Conservation (phyloP, 2,329 filamentous ascomycete genomes). For the Penicillium paneum region DNA sequence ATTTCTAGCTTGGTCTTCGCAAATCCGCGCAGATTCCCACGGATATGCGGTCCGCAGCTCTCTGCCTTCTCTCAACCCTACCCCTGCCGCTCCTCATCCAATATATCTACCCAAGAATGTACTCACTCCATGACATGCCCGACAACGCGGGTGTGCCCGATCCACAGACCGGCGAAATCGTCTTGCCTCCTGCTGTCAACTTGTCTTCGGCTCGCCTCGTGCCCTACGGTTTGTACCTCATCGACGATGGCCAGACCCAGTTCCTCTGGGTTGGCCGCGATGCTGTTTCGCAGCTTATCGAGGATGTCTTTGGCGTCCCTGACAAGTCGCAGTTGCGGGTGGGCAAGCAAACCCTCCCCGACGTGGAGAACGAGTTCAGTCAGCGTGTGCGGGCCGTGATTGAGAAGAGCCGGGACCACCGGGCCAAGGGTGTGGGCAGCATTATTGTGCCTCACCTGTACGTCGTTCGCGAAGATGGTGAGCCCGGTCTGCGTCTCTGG, state of each 20-base stretch:
- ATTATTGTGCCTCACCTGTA: conserved; percentile 92
- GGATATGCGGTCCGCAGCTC: conserved; percentile 86
- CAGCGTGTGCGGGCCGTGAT: conserved; percentile 87
- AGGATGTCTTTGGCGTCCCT: conserved; percentile 84
- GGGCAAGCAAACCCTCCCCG: conserved; percentile 81
- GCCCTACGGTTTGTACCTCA: conserved; percentile 87
- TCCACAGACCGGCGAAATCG: conserved; percentile 79
- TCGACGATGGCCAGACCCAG: conserved; percentile 95
- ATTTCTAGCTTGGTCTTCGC: conserved; percentile 65
- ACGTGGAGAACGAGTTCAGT: conserved; percentile 94
- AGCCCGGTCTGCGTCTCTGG: conserved; percentile 93
- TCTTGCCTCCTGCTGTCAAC: conserved; percentile 79
- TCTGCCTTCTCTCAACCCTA: conserved; percentile 90
- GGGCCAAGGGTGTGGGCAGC: conserved; percentile 82
- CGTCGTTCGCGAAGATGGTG: conserved; percentile 89
- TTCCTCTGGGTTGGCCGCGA: conserved; percentile 96
- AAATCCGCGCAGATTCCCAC: conserved; percentile 92
- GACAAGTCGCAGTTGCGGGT: conserved; percentile 83
- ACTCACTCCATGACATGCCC: conserved; percentile 93
- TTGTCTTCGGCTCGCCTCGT: conserved; percentile 84
- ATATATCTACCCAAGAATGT: conserved; percentile 83
- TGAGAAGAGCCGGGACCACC: conserved; percentile 87
- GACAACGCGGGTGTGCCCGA: conserved; percentile 86
- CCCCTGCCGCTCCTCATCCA: conserved; percentile 86
- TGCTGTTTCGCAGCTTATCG: conserved; percentile 80